Base-by-base conservation (phyloP, 148 eudicot species). In the Tetragonia tetragonoides region DNA sequence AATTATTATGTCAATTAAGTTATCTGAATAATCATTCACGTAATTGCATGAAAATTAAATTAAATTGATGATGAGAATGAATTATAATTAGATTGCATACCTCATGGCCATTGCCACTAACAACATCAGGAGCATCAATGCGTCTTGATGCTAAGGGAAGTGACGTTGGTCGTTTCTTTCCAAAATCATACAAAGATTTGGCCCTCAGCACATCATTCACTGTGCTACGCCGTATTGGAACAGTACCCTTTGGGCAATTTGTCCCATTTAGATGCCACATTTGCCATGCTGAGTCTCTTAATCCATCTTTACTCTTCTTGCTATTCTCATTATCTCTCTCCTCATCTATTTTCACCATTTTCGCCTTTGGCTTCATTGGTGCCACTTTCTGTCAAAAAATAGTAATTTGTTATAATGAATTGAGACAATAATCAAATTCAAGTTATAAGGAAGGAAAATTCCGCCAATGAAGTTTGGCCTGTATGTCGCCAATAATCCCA, bases 81-180 rank as follows among this genome's bases (percentile, higher is more conserved):
- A 41, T 60, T 23, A 62, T 23, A 1, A 16, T 53, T 53, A 7
- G 53, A 53, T 53, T 4, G 38, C 72, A 41, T 85, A 93, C 97
- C 98, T 95, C 99, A 74, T 95, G 99, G 75, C 99, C 99, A 68
- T 91, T 93, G 81, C 93, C 97, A 47, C 80, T 87, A 20, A 93
- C 95, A 38, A 95, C 92, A 83, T 95, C 97, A 8, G 97, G 98
- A 41, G 97, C 91, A 76, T 91, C 92, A 10, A 46, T 17, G 10
- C 83, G 88, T 11, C 87, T 70, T 23, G n/a, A n/a, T n/a, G 85
- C 81, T 37, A 84, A 72, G 2, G 84, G 82, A 10, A 71, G 47
- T 57, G 81, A 75, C 53, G 47, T 18, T 14, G 78, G 83, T 39
- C 77, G 84, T 81, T 95, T 95, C 89, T 85, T 91, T 23, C 99